Conservation (phyloP, 2,329 filamentous ascomycete species). For the Hymenoscyphus scutula region DNA sequence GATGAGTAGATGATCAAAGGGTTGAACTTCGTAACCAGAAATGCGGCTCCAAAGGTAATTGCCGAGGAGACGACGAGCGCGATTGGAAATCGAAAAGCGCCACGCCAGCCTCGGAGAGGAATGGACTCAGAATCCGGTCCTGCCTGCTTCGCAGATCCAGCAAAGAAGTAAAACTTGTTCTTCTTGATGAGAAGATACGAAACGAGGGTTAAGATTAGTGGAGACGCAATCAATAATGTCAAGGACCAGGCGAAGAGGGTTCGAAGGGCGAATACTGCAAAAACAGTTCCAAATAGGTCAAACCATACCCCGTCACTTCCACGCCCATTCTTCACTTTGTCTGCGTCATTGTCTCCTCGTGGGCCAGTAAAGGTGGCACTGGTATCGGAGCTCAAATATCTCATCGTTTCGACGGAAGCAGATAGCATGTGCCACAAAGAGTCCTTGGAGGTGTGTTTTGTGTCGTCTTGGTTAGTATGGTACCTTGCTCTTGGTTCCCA, state of each 20-base stretch:
- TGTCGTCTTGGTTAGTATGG: slow-evolving; percentile 87
- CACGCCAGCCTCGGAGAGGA: slow-evolving; percentile 70
- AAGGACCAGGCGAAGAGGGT: slow-evolving; percentile 88
- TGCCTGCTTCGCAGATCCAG: slow-evolving; percentile 56
- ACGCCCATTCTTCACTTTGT: slow-evolving; percentile 63
- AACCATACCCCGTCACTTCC: slow-evolving; percentile 84
- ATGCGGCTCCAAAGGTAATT: slow-evolving; percentile 69
- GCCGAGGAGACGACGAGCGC: slow-evolving; percentile 66
- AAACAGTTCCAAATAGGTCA: slow-evolving; percentile 77
- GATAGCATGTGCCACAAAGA: slow-evolving; percentile 95
- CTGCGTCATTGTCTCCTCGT: slow-evolving; percentile 52
- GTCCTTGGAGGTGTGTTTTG: slow-evolving; percentile 67
- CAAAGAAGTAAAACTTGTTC: slow-evolving; percentile 89
- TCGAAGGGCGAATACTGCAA: slow-evolving; percentile 75
- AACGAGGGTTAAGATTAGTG: slow-evolving; percentile 67
- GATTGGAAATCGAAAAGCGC: slow-evolving; percentile 80
- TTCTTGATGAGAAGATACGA: slow-evolving; percentile 65
- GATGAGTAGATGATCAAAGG: slow-evolving; percentile 90
- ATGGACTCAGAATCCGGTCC: slow-evolving; percentile 61
- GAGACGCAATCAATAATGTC: slow-evolving; percentile 75
- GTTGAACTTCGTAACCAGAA: slow-evolving; percentile 78
- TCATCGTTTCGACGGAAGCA: slow-evolving; percentile 71
- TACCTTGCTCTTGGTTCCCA: slow-evolving; percentile 83
- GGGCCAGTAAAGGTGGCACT: slow-evolving; percentile 64
- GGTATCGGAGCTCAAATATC: slow-evolving; percentile 66